Base-by-base conservation (phyloP, 345 rosid genomes). In the Limnanthes douglasii region DNA sequence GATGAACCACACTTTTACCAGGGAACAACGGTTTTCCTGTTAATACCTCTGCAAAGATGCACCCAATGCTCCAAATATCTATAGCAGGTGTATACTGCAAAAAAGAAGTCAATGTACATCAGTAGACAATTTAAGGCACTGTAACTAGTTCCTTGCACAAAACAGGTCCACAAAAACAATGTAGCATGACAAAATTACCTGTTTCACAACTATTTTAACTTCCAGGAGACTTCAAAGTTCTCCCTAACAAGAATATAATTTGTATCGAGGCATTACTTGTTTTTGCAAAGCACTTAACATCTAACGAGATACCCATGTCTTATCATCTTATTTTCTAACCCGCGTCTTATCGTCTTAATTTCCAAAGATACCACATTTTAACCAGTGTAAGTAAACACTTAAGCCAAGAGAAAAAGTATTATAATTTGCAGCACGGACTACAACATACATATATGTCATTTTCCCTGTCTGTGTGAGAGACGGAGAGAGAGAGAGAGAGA, bases 81-180 rank as follows among this genome's bases (percentile, higher is more conserved):
- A 90, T 90, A n/a, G 98, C 98, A n/a, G 94, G 96, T 5, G 98
- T 90, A 60, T 90, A 90, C 98, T 90, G 86, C 74, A 61, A 53
- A 45, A 1, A 37, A 30, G 28, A 27, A 3, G 17, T 18, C 28
- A 50, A 39, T 14, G 37, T 14, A 49, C 15, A 51, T 69, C 49
- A 68, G 69, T n/a, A n/a, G n/a, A 34, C 19, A 18, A 40, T 29
- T 44, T 21, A 24, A 42, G n/a, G 23, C 5, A 26, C 13, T 21
- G 51, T 40, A 53, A 45, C 29, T 24, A 42, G 61, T 53, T 22
- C 41, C 43, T 39, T 50, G 51, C 46, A 41, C 43, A 31, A 45
- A 48, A 43, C 59, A 42, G n/a, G n/a, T n/a, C 37, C 38, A 33
- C 2, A 41, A 12, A 4, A 19, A 10, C 24, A 48, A 60, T 58